Evolutionary conservation across 768 basidiomycete species (phyloP).

Genomic region (Hydnomerulius pinastri): DNA sequence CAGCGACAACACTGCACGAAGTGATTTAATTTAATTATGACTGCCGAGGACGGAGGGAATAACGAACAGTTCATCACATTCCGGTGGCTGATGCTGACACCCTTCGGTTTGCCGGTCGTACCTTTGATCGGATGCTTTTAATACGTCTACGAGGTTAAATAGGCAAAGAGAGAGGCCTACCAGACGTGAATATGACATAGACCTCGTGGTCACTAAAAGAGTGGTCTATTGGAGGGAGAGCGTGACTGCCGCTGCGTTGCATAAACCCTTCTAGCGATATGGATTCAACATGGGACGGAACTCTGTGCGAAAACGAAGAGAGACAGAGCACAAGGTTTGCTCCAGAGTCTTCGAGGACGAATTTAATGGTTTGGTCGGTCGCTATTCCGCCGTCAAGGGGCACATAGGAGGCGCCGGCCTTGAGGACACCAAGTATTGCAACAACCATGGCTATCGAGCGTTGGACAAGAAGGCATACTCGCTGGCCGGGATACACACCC

Average conservation of each 20-base stretch:
- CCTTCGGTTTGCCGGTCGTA: slow-evolving; percentile 60
- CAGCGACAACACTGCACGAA: slow-evolving; percentile 40
- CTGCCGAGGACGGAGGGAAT: slow-evolving; percentile 18
- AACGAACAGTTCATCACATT: slow-evolving; percentile 60
- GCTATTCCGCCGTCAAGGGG: slow-evolving; percentile 60
- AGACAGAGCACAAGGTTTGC: slow-evolving; percentile 45
- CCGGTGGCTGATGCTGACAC: slow-evolving; percentile 58
- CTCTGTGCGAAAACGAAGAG: slow-evolving; percentile 41
- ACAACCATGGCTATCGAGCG: slow-evolving; percentile 55
- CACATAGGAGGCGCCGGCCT: slow-evolving; percentile 60
- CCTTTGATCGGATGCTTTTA: too few relatives aligned
- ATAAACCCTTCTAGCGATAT: slow-evolving; percentile 32
- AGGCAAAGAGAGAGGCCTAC: slow-evolving; percentile 34
- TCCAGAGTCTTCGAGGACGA: slow-evolving; percentile 51
- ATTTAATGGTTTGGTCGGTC: slow-evolving; percentile 53
- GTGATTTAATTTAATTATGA: neutral
- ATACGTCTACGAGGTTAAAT: too few relatives aligned
- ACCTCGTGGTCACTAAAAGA: slow-evolving; percentile 35
- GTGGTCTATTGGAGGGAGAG: neutral
- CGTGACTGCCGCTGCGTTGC: neutral
- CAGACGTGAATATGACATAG: slow-evolving; percentile 65
- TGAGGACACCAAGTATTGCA: slow-evolving; percentile 55
- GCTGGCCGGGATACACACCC: slow-evolving; percentile 48
- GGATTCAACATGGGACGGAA: slow-evolving; percentile 29
- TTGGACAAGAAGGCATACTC: slow-evolving; percentile 56